Evolutionary conservation across 768 basidiomycete species (phyloP).

Genomic region (Lactarius sp.): DNA sequence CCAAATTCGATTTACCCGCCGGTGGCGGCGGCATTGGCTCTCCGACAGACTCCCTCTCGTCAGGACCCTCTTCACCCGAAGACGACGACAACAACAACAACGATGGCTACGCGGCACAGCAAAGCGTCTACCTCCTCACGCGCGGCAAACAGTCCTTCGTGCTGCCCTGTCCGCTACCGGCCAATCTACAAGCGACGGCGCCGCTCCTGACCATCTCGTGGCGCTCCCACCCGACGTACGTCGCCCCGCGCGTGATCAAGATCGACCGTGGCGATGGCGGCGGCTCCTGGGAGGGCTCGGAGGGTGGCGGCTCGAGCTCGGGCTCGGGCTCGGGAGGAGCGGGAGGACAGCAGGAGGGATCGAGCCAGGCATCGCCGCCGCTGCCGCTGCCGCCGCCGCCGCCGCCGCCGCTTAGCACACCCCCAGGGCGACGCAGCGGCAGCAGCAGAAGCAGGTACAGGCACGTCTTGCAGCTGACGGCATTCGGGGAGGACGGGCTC

Average conservation of each 20-base stretch:
- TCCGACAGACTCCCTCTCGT: background rate
- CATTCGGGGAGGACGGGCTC: conserved; percentile 64
- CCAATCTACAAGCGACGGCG: conserved; percentile 39
- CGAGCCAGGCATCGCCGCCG: no score
- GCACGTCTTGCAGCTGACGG: conserved; percentile 61
- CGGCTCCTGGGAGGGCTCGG: background rate
- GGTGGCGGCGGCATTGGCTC: conserved; percentile 24
- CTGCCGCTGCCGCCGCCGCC: no score
- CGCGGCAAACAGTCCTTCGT: conserved; percentile 66
- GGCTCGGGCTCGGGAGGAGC: no score
- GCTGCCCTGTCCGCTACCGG: conserved; percentile 61
- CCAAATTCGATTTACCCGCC: conserved; percentile 44
- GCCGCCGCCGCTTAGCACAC: no score
- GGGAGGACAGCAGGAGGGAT: no score
- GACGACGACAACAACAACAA: background rate
- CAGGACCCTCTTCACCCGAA: conserved; percentile 27
- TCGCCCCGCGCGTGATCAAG: conserved; percentile 48
- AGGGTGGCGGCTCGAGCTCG: no score
- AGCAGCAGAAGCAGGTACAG: conserved; percentile 9
- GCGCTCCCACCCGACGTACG: conserved; percentile 51
- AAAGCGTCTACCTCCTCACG: conserved; percentile 60
- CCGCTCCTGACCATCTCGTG: conserved; percentile 56
- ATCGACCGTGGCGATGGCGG: background rate
- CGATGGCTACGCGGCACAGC: background rate
- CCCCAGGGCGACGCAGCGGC: background rate